Conservation (phyloP, 352 stramenopile species). For the Globisporangium middletonii region DNA sequence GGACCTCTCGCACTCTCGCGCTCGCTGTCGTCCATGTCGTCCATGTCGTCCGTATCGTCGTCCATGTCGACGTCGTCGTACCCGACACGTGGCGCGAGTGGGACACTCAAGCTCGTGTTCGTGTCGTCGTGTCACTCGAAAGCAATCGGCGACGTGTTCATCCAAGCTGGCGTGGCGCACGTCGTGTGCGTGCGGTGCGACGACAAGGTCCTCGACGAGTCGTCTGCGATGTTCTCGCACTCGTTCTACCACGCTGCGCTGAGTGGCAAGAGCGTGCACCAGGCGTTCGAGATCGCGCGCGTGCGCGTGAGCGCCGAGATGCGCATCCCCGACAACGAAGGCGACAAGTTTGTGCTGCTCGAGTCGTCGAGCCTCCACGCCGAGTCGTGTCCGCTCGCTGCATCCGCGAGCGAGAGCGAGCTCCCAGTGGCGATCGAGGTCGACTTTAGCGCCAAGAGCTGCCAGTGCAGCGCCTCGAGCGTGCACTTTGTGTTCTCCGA, state of each 20-base stretch:
- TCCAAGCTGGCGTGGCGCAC: conserved; percentile 66
- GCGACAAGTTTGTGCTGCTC: conserved; percentile 74
- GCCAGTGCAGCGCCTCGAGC: conserved; percentile 43
- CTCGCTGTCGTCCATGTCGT: conserved; percentile 19
- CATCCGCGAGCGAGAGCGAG: conserved; percentile 11
- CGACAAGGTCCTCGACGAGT: conserved; percentile 60
- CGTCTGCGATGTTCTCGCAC: conserved; percentile 69
- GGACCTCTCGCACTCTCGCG: conserved; percentile 4
- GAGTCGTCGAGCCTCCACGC: conserved; percentile 61
- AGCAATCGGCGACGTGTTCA: conserved; percentile 76
- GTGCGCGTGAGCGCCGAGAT: conserved; percentile 68
- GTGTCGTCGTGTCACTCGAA: conserved; percentile 76
- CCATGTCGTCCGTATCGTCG: conserved; percentile 11
- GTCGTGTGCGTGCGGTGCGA: conserved; percentile 76
- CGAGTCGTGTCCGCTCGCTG: conserved; percentile 36
- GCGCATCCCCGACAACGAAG: conserved; percentile 50
- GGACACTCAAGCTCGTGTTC: conserved; percentile 73
- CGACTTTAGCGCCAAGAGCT: conserved; percentile 35
- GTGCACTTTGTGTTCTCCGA: conserved; percentile 66
- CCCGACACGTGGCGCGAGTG: conserved; percentile 18
- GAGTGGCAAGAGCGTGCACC: conserved; percentile 62
- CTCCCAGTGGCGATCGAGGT: conserved; percentile 40
- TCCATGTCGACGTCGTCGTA: conserved; percentile 20
- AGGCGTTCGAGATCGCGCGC: conserved; percentile 70
- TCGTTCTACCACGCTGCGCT: conserved; percentile 77